Evolutionary conservation across 2,329 filamentous ascomycete genomes (phyloP), one percentile per base, ranked within the genome.

Genomic region (Ceratocystis diversiconidia): DNA sequence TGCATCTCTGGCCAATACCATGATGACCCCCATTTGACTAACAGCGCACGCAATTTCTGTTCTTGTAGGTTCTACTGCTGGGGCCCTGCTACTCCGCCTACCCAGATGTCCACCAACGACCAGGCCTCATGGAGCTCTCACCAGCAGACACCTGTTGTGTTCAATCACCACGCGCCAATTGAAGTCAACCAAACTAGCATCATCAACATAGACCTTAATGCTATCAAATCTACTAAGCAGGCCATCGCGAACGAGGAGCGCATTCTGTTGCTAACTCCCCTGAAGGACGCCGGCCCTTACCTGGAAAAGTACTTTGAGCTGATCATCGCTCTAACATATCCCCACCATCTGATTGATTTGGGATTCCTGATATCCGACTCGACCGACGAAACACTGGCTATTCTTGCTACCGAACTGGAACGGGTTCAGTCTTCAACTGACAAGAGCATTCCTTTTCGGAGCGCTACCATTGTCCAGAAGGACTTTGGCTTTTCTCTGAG

Each of bases 301-400:
- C 80, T 99, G 65, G 83, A 85, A 68, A 91, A 92, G 75, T 92
- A 97, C 77, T 97, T 99, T 74, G 91, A 97, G 74, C 86, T 99
- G 50, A 79, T 99, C 71, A 85, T 87, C 68, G 85, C 94, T 74
- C 82, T 99, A 70, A 91, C 90, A 2, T 99, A 99, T 73, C 94
- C 94, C 12, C 94, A 99, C 76, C 82, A 94, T 69, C 82, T 99
- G 66, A 97, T 99, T 73, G 94, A 99, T 73, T 81, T 99, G 63
- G 94, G 85, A 28, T 99, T 99, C 77, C 83, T 99, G 30, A 90
- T 99, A 65, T 89, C 91, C 70, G 94, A 99, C 75, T 92, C 89
- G 65, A 85, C 80, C 50, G 94, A 99, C 73, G 92, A 97, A 72
- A 99, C 94, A 1, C 78, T 96, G 59, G 90, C 90, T n/a, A 84